Conservation (phyloP, 2,329 filamentous ascomycete species). For the Paecilomyces variotii region DNA sequence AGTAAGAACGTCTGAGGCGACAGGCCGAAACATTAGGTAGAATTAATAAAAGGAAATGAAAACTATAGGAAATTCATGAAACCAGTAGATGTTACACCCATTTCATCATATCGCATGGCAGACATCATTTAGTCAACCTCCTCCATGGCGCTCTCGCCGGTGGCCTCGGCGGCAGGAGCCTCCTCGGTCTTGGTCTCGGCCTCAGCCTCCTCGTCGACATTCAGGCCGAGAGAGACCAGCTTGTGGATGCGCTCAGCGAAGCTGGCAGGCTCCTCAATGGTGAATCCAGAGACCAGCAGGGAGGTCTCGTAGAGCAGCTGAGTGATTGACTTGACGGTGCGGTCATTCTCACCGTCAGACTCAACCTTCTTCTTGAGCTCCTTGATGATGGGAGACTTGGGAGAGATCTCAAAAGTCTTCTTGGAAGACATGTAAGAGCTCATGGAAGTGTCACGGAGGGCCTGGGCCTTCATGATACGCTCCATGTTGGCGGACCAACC, state of each 20-base stretch:
- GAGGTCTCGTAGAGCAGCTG: constrained; percentile 99
- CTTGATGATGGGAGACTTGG: constrained; percentile 94
- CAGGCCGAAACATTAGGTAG: neutral
- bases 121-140: constrained; percentile 77
- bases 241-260: constrained; percentile 99
- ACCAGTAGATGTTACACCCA: neutral
- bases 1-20: neutral
- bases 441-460: constrained; percentile 99
- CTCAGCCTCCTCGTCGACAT: constrained; percentile 91
- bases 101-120: neutral
- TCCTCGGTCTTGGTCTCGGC: constrained; percentile 52
- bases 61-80: neutral
- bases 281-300: constrained; percentile 96
- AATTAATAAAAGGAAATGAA: neutral
- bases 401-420: constrained; percentile 99
- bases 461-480: constrained; percentile 99
- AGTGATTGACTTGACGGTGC: constrained; percentile 98
- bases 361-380: constrained; percentile 99
- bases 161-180: constrained; percentile 53
- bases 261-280: constrained; percentile 95
- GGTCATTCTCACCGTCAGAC: constrained; percentile 93
- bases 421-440: constrained; percentile 99
- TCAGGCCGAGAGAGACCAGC: constrained; percentile 94
- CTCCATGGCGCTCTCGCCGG: constrained; percentile 95
- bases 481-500: constrained; percentile 99